These are phyloP conservation scores for Plasmodium inui DNA, from an alignment of 169 alveolate genomes.

Conservation along the genomic window DNA sequence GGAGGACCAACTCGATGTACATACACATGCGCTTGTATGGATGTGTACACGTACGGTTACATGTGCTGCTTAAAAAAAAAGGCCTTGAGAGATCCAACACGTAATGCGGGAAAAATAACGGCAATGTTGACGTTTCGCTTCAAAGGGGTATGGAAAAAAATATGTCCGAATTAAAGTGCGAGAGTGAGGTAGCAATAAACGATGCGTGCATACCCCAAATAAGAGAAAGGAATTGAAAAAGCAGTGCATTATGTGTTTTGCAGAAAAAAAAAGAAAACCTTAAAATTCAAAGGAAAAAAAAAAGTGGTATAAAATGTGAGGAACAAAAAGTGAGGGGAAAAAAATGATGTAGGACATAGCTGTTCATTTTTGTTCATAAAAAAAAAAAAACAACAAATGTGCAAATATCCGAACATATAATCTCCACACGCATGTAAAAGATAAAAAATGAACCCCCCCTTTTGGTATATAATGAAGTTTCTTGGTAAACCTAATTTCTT, in stretches of 20 bases:
- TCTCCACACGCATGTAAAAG: not conserved
- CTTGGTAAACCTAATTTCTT: not conserved
- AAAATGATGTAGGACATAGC: not conserved
- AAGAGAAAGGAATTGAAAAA: not conserved
- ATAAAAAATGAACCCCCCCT: conserved; percentile 1
- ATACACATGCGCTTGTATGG: not conserved
- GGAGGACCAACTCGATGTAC: not conserved
- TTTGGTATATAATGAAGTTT: not conserved
- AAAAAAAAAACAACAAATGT: conserved; percentile 21
- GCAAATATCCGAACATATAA: not conserved
- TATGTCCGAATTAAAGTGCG: not conserved
- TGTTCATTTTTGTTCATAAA: not conserved
- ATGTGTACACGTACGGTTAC: not conserved
- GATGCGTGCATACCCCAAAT: not conserved
- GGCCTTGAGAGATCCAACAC: not conserved
- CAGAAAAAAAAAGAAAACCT: conserved; percentile 20
- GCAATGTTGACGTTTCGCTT: not conserved
- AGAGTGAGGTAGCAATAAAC: not conserved
- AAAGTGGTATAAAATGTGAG: not conserved
- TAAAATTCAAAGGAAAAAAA: not conserved
- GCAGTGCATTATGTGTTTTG: not conserved
- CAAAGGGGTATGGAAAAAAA: not conserved
- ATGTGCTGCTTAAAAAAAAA: not conserved
- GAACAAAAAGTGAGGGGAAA: not conserved
- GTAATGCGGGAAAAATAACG: not conserved